A percentile compares a stretch with the other conserved stretches of the same genome.
Conservation (phyloP, 2,329 filamentous ascomycete genomes). For the Penicillium sp. region DNA sequence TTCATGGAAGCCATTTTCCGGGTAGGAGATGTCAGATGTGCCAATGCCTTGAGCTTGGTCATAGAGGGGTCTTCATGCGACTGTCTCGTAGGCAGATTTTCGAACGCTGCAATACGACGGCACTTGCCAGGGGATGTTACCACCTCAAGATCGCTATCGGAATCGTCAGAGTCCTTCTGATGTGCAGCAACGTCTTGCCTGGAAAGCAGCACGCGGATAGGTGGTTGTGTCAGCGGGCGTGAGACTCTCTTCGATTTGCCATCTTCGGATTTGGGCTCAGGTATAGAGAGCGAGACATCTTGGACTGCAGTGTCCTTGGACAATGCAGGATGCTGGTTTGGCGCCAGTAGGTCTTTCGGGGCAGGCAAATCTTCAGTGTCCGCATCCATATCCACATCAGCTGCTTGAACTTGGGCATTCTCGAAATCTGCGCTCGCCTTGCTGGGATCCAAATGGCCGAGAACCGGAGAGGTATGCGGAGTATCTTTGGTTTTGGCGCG, state of each 20-base stretch:
- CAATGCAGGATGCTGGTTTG: slow-evolving; percentile 18
- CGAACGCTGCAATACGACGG: slow-evolving; percentile 54
- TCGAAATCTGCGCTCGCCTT: slow-evolving; percentile 6
- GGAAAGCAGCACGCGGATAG: slow-evolving; percentile 36
- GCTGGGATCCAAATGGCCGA: slow-evolving; percentile 17
- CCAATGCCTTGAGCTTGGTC: slow-evolving; percentile 62
- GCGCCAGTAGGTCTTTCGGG: slow-evolving; percentile 30
- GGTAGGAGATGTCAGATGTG: slow-evolving; percentile 57
- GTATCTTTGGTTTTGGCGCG: slow-evolving; percentile 45
- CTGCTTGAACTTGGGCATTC: neutral
- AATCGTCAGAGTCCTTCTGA: slow-evolving; percentile 37
- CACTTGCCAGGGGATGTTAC: slow-evolving; percentile 38
- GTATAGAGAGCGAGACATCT: slow-evolving; percentile 1
- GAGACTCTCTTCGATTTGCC: slow-evolving; percentile 24
- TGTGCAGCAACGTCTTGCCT: slow-evolving; percentile 30
- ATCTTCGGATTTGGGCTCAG: slow-evolving; percentile 14
- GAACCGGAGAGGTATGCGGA: slow-evolving; percentile 60
- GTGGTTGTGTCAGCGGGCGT: slow-evolving; percentile 20
- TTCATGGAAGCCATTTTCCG: slow-evolving; percentile 53
- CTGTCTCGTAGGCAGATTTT: slow-evolving; percentile 56
- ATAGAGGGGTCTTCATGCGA: slow-evolving; percentile 54
- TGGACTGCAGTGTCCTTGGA: slow-evolving; percentile 3
- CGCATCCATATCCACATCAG: slow-evolving; percentile 14
- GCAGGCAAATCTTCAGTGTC: slow-evolving; percentile 34
- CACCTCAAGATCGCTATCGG: slow-evolving; percentile 56